Percentiles rank a stretch among this genome's conserved stretches.
Conservation (phyloP, 257 asterid species). For the Nicotiana tomentosiformis region DNA sequence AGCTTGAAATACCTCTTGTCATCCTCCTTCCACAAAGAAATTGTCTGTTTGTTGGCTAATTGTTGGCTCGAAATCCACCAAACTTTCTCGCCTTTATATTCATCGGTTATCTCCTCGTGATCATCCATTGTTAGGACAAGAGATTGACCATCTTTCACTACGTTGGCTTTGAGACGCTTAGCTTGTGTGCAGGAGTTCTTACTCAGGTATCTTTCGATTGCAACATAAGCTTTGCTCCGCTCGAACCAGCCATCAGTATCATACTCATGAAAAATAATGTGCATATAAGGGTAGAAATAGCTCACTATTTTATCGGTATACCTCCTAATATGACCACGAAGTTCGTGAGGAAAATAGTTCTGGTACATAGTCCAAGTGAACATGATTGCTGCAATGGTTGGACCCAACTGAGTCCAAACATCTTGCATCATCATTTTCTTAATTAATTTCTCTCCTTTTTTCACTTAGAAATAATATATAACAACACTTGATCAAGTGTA, state of each 20-base stretch:
- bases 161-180: not conserved
- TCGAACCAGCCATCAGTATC: not conserved
- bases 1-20: not conserved
- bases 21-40: not conserved
- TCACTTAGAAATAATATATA: too few species aligned
- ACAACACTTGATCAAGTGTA: too few species aligned
- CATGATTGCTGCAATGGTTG: not conserved
- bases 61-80: not conserved
- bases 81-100: not conserved
- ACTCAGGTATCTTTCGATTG: not conserved
- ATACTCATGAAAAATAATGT: not conserved
- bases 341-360: not conserved
- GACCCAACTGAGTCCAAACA: not conserved
- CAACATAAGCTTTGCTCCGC: not conserved
- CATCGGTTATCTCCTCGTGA: not conserved
- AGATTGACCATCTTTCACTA: not conserved
- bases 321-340: not conserved
- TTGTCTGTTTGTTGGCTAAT: not conserved
- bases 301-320: not conserved
- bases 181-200: not conserved
- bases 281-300: not conserved
- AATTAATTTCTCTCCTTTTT: too few species aligned
- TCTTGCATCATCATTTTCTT: not conserved
- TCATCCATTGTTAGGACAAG: not conserved
- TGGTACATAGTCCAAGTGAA: not conserved